Conservation (phyloP, 176 grass and related monocot genomes). For the Avena eriantha region DNA sequence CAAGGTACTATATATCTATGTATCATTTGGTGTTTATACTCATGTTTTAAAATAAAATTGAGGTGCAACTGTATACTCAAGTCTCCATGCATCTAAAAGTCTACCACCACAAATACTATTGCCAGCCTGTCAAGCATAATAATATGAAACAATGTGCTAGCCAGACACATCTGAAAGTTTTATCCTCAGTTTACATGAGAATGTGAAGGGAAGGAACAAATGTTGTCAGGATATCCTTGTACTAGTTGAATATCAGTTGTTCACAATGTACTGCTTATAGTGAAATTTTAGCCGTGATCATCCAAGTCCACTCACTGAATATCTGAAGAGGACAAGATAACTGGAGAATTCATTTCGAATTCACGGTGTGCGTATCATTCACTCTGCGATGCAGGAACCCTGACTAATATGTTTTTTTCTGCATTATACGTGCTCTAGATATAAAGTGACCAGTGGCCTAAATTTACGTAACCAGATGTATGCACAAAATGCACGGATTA, state of each 20-base stretch:
- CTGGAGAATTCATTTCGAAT: background rate
- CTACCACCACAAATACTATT: background rate
- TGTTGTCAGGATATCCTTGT: background rate
- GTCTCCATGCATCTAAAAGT: constrained; percentile 23
- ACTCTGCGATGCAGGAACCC: background rate
- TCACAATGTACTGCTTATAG: background rate
- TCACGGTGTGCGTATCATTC: constrained; percentile 6
- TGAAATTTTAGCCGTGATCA: background rate
- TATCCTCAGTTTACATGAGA: constrained; percentile 31
- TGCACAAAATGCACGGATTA: background rate
- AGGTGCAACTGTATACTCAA: background rate
- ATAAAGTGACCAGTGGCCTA: background rate
- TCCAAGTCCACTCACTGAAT: constrained; percentile 7
- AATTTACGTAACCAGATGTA: constrained; percentile 6
- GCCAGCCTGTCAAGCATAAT: background rate
- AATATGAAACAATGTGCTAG: background rate
- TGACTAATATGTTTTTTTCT: background rate
- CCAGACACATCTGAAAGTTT: constrained; percentile 17
- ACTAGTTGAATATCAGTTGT: constrained; percentile 1
- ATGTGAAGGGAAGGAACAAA: constrained; percentile 2
- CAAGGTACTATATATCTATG: background rate
- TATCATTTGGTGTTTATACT: background rate
- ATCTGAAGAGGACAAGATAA: constrained; percentile 1
- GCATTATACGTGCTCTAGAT: background rate
- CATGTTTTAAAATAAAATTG: constrained; percentile 11